Evolutionary conservation across 1,139 yeast genomes (phyloP).

Genomic region (Blastobotrys buckinghamii): DNA sequence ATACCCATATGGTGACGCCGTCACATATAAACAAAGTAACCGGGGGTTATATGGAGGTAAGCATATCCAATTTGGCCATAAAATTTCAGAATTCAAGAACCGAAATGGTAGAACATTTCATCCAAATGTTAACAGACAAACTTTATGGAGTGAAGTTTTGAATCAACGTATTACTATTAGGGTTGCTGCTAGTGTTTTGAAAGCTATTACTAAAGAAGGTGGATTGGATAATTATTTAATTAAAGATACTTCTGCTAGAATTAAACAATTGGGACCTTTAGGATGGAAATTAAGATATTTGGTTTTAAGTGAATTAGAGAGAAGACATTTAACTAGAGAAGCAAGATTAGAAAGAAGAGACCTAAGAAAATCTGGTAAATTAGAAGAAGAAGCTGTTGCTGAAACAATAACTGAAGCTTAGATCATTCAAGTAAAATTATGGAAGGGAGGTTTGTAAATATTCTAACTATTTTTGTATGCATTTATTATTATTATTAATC

Average conservation of each 20-base stretch:
- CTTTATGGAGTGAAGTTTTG: slow-evolving; percentile 80
- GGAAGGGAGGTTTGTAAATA: background rate
- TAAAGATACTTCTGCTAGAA: slow-evolving; percentile 82
- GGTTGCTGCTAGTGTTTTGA: slow-evolving; percentile 75
- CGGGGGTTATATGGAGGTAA: slow-evolving; percentile 88
- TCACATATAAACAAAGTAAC: slow-evolving; percentile 75
- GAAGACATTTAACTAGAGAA: slow-evolving; percentile 21
- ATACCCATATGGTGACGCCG: slow-evolving; percentile 77
- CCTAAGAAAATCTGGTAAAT: background rate
- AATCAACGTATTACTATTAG: slow-evolving; percentile 49
- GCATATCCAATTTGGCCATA: slow-evolving; percentile 70
- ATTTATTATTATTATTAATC: background rate
- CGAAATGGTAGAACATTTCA: slow-evolving; percentile 71
- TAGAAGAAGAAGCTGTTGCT: background rate
- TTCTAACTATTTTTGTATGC: background rate
- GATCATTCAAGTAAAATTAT: too few species aligned
- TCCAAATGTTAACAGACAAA: slow-evolving; percentile 73
- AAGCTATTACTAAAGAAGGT: slow-evolving; percentile 86
- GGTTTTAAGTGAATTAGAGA: slow-evolving; percentile 44
- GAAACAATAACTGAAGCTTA: background rate
- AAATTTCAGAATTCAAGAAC: slow-evolving; percentile 70
- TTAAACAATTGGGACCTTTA: slow-evolving; percentile 83
- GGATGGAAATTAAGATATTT: slow-evolving; percentile 88
- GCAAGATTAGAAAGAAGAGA: background rate
- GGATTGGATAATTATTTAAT: slow-evolving; percentile 84